Evolutionary conservation across 2,329 filamentous ascomycete genomes (phyloP), one percentile per base, ranked within the genome.

Genomic region (Penicillium olsonii): DNA sequence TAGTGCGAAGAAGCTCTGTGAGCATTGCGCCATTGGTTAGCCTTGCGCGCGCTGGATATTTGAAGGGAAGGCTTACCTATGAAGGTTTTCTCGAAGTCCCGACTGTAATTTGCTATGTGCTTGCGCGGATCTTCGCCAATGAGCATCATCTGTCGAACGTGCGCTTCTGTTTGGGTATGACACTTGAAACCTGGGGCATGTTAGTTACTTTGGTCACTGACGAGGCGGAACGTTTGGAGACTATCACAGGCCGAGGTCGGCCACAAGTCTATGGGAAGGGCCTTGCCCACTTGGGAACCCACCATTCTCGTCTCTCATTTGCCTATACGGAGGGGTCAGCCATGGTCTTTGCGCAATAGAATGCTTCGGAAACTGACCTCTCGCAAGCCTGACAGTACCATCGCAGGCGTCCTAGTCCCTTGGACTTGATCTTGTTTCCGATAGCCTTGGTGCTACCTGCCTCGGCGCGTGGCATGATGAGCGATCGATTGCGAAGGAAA

Each of bases 371-470:
- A 34, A 29, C 35, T 39, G 45, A 37, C 50, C 83, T 79, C 66
- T 90, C 82, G 75, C 92, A 96, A 5, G 87, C 83, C 67, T 88
- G 84, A 67, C 92, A 96, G 75, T 92, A 97, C 88, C 90, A 99
- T 68, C 92, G 83, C 45, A 99, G 78, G 6, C 92, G 82, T 65
- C 94, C 87, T 14, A 84, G 71, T 35, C 77, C 78, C 62, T 75
- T 75, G 55, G 84, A 82, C 74, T 96, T 96, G 77, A 96, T 86
- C 74, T 91, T 87, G 76, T 97, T 97, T 73, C 83, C 84, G 52
- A 97, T 81, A 69, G 90, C 83, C 75, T 96, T 97, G n/a, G 87
- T 90, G 48, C 87, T 89, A 56, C 94, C 94, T 45, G 90, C 85
- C 77, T 97, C 94, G 64, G 94, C 94, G 77, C 89, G 90, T 45